A percentile compares a stretch with the other conserved stretches of the same genome.
Conservation (phyloP, 257 asterid species). For the Haberlea rhodopensis region DNA sequence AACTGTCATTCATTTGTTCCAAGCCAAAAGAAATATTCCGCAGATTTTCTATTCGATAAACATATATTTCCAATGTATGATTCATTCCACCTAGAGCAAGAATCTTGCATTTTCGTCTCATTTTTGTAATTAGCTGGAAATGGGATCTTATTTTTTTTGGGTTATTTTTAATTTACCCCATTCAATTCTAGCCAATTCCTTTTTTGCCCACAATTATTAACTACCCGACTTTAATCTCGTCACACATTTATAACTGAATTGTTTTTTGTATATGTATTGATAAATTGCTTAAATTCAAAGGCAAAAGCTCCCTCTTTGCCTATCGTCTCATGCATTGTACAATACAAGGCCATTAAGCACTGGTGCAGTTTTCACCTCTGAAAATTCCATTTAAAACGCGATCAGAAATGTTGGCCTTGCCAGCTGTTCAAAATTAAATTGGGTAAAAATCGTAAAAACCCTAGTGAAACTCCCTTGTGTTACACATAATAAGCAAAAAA, state of each 20-base stretch:
- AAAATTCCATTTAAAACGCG: conserved; percentile 23
- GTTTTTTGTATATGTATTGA: too few relatives aligned
- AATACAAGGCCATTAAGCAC: conserved; percentile 3
- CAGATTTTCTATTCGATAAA: conserved; percentile 19
- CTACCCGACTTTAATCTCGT: too few relatives aligned
- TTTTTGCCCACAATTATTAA: too few relatives aligned
- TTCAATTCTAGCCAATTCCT: too few relatives aligned
- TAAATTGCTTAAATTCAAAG: too few relatives aligned
- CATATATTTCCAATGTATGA: conserved; percentile 38
- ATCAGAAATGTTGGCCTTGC: conserved; percentile 22
- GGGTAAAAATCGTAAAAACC: too few relatives aligned
- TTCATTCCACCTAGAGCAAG: conserved; percentile 22
- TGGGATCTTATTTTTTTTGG: background rate
- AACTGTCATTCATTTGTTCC: conserved; percentile 16
- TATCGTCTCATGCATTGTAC: conserved; percentile 27
- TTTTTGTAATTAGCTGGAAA: background rate
- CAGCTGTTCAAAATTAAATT: conserved; percentile 27
- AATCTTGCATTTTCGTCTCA: conserved; percentile 20
- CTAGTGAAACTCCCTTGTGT: too few relatives aligned
- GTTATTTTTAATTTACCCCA: too few relatives aligned
- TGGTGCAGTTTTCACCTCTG: conserved; percentile 16
- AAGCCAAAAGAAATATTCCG: conserved; percentile 4
- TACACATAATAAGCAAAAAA: too few relatives aligned
- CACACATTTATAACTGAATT: too few relatives aligned
- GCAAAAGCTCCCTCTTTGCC: too few relatives aligned